Base-by-base conservation (phyloP, 2,329 filamentous ascomycete genomes). In the Penicillium verrucosum region DNA sequence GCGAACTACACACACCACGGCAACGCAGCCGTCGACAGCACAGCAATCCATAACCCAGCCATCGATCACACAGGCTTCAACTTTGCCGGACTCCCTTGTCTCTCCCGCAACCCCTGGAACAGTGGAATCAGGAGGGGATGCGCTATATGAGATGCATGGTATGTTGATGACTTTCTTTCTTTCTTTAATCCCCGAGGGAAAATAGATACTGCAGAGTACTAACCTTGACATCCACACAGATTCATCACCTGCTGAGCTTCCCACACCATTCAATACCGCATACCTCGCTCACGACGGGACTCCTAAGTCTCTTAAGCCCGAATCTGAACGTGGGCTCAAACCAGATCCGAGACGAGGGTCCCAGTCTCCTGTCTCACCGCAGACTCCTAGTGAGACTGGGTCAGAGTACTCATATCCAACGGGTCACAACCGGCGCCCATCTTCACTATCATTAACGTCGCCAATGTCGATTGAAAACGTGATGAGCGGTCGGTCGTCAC, bases 121-220 rank as follows among this genome's bases (percentile, higher is more conserved):
- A 9, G 51, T 54, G 5, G 51, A 54, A 30, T 49, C 51, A 4
- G 51, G 45, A n/a, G 51, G 51, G n/a, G 45, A 23, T 21, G 44
- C 45, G 16, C 12, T 54, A 27, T 54, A 54, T 30, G 51, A 54
- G 27, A 42, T 54, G 45, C 51, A 54, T 8, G 51, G 51, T 50
- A 50, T 37, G 51, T 25, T 2, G 2, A 36, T 21, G 0, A 14
- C 11, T 18, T 8, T 11, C 2, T 11, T 8, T 11, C 2, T 11
- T 30, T 4, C 5, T n/a, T 36, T 5, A 2, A 16, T 10, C 6
- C 12, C 8, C 3, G 0, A 10, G 12, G 9, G 18, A 0, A 16
- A 14, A 8, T 21, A 6, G 18, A 38, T 27, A 34, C 2, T 21
- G 8, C 3, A 7, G 9, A 12, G 10, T 50, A 50, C 30, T 36